These are phyloP conservation scores for Russula sp. DNA, from an alignment of 768 basidiomycete species.

Conservation along the genomic window DNA sequence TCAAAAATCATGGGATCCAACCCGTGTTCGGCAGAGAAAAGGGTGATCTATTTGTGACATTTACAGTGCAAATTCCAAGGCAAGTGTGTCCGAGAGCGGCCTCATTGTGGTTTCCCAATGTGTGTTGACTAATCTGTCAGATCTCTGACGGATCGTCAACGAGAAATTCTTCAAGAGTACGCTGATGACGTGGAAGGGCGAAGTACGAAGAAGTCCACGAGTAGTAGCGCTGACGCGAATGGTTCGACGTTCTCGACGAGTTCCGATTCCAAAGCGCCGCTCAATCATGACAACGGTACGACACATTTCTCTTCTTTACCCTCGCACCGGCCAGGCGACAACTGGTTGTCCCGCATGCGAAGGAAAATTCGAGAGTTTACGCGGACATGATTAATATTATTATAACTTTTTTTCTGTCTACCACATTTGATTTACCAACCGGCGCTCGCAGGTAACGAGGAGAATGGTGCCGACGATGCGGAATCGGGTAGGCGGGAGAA, in stretches of 20 bases:
- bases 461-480: slow-evolving; percentile 27
- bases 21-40: slow-evolving; percentile 50
- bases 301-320: slow-evolving; percentile 52
- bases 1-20: slow-evolving; percentile 79
- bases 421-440: slow-evolving; percentile 23
- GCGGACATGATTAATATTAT: slow-evolving; percentile 52
- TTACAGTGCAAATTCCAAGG: slow-evolving; percentile 87
- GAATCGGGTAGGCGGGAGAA: slow-evolving; percentile 36
- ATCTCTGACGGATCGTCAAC: slow-evolving; percentile 75
- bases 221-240: slow-evolving; percentile 21
- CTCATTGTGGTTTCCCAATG: neutral
- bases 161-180: slow-evolving; percentile 80
- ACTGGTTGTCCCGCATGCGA: slow-evolving; percentile 66
- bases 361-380: slow-evolving; percentile 61
- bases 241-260: slow-evolving; percentile 17
- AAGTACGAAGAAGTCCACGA: slow-evolving; percentile 24
- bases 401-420: no score
- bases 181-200: slow-evolving; percentile 90
- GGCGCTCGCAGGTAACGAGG: slow-evolving; percentile 18
- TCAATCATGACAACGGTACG: slow-evolving; percentile 63
- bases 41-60: slow-evolving; percentile 86
- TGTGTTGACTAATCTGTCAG: slow-evolving; percentile 35
- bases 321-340: slow-evolving; percentile 42
- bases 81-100: slow-evolving; percentile 33
- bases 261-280: slow-evolving; percentile 14